Percentiles rank a stretch among this genome's conserved stretches.
Conservation (phyloP, 495 filamentous ascomycete species). For the Penicillium argentinense region DNA sequence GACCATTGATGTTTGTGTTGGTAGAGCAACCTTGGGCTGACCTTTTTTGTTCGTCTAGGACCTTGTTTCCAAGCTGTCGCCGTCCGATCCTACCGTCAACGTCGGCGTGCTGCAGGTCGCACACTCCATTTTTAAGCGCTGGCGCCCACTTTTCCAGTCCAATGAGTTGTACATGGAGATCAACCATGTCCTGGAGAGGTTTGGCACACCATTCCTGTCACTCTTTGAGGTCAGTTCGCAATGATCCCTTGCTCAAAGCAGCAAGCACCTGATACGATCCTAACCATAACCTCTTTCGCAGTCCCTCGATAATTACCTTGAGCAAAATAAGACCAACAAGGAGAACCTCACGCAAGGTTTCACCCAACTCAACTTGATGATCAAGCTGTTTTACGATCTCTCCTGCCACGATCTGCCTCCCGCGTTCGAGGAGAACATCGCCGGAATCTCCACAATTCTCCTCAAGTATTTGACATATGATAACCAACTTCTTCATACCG, state of each 20-base stretch:
- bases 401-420: slow-evolving; percentile 95
- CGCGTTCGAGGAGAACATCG: slow-evolving; percentile 82
- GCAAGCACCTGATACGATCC: background rate
- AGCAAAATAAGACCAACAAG: slow-evolving; percentile 72
- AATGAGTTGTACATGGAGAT: slow-evolving; percentile 91
- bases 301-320: slow-evolving; percentile 69
- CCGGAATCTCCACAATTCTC: slow-evolving; percentile 69
- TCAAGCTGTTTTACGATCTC: slow-evolving; percentile 92
- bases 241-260: background rate
- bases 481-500: slow-evolving; percentile 74
- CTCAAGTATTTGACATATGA: slow-evolving; percentile 93
- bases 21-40: no score
- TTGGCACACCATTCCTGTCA: slow-evolving; percentile 75
- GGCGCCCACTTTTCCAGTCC: slow-evolving; percentile 89
- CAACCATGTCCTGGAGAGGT: slow-evolving; percentile 84
- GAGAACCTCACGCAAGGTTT: slow-evolving; percentile 70
- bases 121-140: slow-evolving; percentile 96
- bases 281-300: background rate
- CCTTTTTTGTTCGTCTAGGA: slow-evolving; percentile 50
- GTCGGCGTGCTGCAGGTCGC: slow-evolving; percentile 95
- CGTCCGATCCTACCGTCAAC: slow-evolving; percentile 74
- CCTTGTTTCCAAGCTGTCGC: slow-evolving; percentile 80
- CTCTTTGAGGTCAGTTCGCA: slow-evolving; percentile 64
- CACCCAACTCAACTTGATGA: slow-evolving; percentile 77
- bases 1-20: background rate